Base-by-base conservation (phyloP, 768 basidiomycete species). In the Mrakia blollopis region DNA sequence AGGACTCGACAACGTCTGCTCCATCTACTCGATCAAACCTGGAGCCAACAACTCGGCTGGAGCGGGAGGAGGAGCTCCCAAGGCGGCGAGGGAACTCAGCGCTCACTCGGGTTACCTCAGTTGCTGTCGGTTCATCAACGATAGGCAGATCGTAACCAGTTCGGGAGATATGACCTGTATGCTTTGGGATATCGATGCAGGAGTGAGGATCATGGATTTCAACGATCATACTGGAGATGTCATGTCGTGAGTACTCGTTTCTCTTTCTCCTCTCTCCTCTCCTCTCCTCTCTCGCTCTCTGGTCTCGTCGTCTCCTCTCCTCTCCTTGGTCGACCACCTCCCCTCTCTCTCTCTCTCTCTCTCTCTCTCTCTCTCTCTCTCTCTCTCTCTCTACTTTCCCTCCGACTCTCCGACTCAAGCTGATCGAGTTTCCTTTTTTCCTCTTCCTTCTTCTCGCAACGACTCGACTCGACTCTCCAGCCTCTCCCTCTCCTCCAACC, bases 81-180 rank as follows among this genome's bases (percentile, higher is more conserved):
- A 93, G 85, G 93, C 94, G 71, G 94, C 94, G 72, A 89, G 94
- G 71, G 96, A 99, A 86, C 85, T 99, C 77, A 93, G 91, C 87
- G 96, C 96, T 44, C 96, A 99, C 85, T 94, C 95, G 23, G 96
- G 96, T 39, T 99, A 99, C 84, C 91, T 99, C 80, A 92, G 90
- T 81, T 99, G 96, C 87, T 99, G 96, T 86, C 89, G 96, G 61
- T 99, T 99, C 86, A 90, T 99, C 86, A 98, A 94, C 81, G 96
- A 99, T 85, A 89, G 96, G 72, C 96, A 99, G 87, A 99, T 99
- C 81, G 91, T 99, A 79, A 99, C 96, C 50, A 91, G 89, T 81
- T 98, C 95, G 47, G 96, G 96, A 74, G 96, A 99, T 83, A 99
- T 99, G 96, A 97, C 96, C 44, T 99, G 96, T 84, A 98, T 99